phyloP scores from a whole-genome alignment of 345 rosid genomes.

The Euclidium syriacum region DNA sequence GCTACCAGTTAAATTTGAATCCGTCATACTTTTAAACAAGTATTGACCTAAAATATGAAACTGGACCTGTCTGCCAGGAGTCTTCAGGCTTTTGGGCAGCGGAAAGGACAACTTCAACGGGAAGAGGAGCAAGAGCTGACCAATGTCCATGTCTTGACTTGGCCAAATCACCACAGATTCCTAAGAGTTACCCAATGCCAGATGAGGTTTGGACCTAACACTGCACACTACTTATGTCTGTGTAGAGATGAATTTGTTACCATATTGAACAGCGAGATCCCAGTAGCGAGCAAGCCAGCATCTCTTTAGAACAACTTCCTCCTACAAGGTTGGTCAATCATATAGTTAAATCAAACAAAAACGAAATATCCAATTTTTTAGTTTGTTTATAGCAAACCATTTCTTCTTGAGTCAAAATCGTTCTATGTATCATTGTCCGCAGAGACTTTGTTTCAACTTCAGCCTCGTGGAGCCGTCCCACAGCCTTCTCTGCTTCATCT shows the following conservation, averaged over 20 bases:
- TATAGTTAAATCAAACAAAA: conserved; percentile 1
- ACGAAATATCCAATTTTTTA: not conserved
- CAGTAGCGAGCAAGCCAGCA: conserved; percentile 99
- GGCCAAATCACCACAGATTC: conserved; percentile 76
- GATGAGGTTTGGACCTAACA: not conserved
- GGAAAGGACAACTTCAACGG: conserved; percentile 88
- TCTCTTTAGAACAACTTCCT: conserved; percentile 97
- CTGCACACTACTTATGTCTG: not conserved
- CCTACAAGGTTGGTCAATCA: conserved; percentile 40
- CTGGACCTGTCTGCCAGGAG: conserved; percentile 53
- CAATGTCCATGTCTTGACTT: conserved; percentile 74
- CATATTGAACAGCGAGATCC: conserved; percentile 87
- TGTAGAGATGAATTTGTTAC: conserved; percentile 30
- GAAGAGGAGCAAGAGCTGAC: conserved; percentile 97
- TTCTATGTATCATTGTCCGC: conserved; percentile 85
- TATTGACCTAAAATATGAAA: not conserved
- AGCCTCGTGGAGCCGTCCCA: conserved; percentile 66
- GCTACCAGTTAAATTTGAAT: not conserved
- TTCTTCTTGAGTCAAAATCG: conserved; percentile 81
- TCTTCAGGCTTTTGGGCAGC: conserved; percentile 97
- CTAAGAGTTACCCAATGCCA: conserved; percentile 26
- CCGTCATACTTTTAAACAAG: not conserved
- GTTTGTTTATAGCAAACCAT: conserved; percentile 49
- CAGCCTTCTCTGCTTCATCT: conserved; percentile 54
- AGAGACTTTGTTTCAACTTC: conserved; percentile 84